Evolutionary conservation across 305 asterid genomes (phyloP).

Genomic region (Solanum hybrid): DNA sequence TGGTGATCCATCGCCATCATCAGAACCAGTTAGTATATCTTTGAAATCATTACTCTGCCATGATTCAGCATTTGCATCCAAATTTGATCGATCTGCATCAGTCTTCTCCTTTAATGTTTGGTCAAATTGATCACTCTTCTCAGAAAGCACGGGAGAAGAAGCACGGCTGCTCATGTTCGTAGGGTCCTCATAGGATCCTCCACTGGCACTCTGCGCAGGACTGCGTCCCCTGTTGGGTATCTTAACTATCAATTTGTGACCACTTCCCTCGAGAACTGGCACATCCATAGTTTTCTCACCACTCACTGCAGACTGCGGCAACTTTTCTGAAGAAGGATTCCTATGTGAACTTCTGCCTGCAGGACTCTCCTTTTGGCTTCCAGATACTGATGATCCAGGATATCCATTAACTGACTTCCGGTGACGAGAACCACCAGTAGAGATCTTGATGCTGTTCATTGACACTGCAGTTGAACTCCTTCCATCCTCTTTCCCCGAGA

Average conservation of each 20-base stretch:
- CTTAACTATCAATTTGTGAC: conserved; percentile 55
- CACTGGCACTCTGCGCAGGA: conserved; percentile 45
- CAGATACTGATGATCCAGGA: conserved; percentile 26
- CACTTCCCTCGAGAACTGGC: conserved; percentile 23
- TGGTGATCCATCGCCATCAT: conserved; percentile 30
- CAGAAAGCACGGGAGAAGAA: conserved; percentile 38
- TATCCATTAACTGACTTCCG: conserved; percentile 40
- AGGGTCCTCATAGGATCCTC: conserved; percentile 46
- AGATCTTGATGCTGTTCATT: conserved; percentile 36
- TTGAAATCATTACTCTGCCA: conserved; percentile 32
- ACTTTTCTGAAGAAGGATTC: conserved; percentile 35
- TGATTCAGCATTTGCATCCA: conserved; percentile 25
- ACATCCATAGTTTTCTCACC: conserved; percentile 44
- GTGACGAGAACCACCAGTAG: conserved; percentile 40
- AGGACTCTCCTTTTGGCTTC: conserved; percentile 39
- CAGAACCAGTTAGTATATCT: conserved; percentile 31
- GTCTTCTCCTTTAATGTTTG: conserved; percentile 22
- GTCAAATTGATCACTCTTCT: conserved; percentile 37
- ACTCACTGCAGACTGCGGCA: conserved; percentile 26
- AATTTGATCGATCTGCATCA: conserved; percentile 23
- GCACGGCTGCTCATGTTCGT: conserved; percentile 30
- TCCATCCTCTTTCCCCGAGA: conserved; percentile 53
- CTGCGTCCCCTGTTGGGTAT: conserved; percentile 40
- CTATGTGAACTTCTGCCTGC: conserved; percentile 33
- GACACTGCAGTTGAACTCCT: conserved; percentile 45